Evolutionary conservation across 148 eudicot genomes (phyloP), one percentile per base, ranked within the genome.

Genomic region (Diospyros lotus): DNA sequence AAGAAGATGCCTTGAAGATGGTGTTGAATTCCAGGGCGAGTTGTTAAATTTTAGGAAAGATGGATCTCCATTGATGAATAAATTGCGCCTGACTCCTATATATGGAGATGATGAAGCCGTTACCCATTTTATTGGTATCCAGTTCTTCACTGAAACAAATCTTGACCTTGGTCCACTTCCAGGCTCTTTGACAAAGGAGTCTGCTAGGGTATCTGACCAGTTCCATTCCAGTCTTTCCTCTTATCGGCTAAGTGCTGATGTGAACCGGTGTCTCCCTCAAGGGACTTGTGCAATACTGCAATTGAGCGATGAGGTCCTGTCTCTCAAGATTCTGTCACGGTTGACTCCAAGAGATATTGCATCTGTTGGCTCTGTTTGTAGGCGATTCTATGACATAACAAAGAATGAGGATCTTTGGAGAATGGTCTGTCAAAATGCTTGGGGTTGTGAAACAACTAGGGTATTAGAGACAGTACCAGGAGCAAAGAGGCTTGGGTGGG

Each of bases 341-440:
- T 79, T 94, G 80, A 86, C 90, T 46, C 98, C 98, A 3, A 85
- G 98, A 82, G 98, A 94, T 78, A 87, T 94, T 80, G 98, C 97
- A 43, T 89, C 98, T 42, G 90, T 91, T 66, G 89, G 95, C 44
- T 91, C 95, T 2, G 98, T 87, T 14, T 90, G 90, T 65, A 79
- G 78, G 80, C 82, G 89, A 64, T 73, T 94, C 15, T 90, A 94
- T 81, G 89, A 89, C 50, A 59, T 91, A 45, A 86, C 98, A 53
- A 94, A 79, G 79, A 88, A 86, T 56, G 98, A 94, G 74, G 95
- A 94, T 76, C 84, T 94, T 51, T 94, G 98, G 98, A 86, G 87
- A 87, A 85, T 86, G 86, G 95, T 94, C 39, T 94, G 98, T 73
- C 98, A 94, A 68, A 94, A 88, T 89, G 98, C 97, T 55, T 94